A percentile compares a stretch with the other conserved stretches of the same genome.
These are phyloP conservation scores for Hypoxylon lienhwacheense DNA, from an alignment of 495 filamentous ascomycete genomes.

Conservation along the genomic window DNA sequence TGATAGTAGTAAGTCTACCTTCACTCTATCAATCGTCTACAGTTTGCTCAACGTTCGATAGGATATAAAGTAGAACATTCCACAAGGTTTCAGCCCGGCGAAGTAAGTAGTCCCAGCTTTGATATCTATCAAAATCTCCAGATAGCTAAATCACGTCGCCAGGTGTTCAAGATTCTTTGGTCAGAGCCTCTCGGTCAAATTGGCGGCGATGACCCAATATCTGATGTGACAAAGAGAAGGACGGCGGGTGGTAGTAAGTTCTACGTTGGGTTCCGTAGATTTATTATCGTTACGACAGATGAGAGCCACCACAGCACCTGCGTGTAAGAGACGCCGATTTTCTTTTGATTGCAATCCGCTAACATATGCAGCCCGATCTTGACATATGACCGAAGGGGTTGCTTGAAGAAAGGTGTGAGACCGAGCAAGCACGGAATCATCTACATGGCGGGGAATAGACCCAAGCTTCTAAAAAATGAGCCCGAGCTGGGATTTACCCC, in stretches of 20 bases:
- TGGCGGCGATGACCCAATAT: conserved; percentile 36
- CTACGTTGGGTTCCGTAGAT: conserved; percentile 49
- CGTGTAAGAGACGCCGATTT: conserved; percentile 45
- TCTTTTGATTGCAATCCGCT: neutral
- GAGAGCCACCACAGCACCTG: conserved; percentile 52
- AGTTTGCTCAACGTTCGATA: conserved; percentile 26
- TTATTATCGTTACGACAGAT: conserved; percentile 52
- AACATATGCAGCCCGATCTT: conserved; percentile 46
- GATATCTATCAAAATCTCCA: too few relatives aligned
- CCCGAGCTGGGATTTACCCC: conserved; percentile 47
- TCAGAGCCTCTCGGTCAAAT: conserved; percentile 47
- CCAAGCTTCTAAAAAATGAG: conserved; percentile 41
- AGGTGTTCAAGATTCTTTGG: conserved; percentile 55
- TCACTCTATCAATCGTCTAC: neutral
- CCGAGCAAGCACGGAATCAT: conserved; percentile 52
- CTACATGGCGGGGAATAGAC: conserved; percentile 35
- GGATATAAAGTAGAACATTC: conserved; percentile 49
- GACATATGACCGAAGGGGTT: conserved; percentile 50
- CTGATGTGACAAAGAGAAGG: conserved; percentile 35
- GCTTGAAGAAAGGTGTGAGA: conserved; percentile 50
- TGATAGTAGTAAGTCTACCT: conserved; percentile 30
- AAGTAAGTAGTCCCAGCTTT: conserved; percentile 33
- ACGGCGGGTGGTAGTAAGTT: conserved; percentile 40
- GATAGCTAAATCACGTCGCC: conserved; percentile 8
- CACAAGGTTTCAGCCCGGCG: conserved; percentile 44